Conservation (phyloP, 225 moss, liverwort and hornwort genomes). For the Climacium dendroides region DNA sequence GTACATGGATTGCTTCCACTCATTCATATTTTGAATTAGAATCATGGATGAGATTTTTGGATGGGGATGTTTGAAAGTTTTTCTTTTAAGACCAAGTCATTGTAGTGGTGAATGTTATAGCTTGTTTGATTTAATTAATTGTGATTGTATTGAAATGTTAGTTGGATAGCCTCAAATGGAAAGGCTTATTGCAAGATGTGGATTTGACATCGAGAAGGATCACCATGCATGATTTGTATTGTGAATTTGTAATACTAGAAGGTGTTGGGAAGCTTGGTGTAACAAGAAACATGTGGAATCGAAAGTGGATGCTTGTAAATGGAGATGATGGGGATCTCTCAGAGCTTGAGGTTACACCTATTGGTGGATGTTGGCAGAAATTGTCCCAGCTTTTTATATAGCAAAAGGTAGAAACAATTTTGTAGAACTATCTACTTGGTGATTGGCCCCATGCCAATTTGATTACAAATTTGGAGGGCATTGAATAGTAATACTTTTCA, state of each 20-base stretch:
- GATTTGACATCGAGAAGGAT: neutral
- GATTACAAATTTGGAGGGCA: neutral
- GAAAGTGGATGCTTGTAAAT: neutral
- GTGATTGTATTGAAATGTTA: neutral
- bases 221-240: neutral
- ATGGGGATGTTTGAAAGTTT: neutral
- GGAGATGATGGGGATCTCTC: neutral
- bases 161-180: neutral
- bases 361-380: neutral
- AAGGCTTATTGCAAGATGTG: neutral
- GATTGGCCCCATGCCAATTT: accelerated
- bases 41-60: no score
- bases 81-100: neutral
- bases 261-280: accelerated
- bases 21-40: no score
- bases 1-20: no score
- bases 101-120: neutral
- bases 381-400: neutral
- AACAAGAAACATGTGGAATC: accelerated
- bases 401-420: neutral
- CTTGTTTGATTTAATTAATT: neutral
- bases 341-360: neutral
- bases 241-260: neutral
- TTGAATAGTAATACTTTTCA: neutral
- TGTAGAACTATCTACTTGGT: accelerated